Conservation (phyloP, 345 rosid species). For the Eucalyptus pauciflora region DNA sequence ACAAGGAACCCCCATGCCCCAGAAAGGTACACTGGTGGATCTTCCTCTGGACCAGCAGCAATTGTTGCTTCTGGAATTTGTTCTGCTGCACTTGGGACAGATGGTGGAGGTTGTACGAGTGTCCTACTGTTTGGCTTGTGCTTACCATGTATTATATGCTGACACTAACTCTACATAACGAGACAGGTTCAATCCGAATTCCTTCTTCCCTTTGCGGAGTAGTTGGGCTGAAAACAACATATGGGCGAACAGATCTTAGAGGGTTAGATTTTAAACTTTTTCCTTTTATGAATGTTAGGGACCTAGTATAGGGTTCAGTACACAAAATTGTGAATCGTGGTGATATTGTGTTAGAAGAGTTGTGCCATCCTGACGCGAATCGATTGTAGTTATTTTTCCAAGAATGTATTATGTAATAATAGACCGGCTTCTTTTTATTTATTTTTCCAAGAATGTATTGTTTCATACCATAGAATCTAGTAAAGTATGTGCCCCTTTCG, state of each 20-base stretch:
- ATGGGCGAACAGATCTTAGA: conserved; percentile 61
- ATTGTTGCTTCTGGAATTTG: conserved; percentile 83
- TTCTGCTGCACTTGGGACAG: conserved; percentile 92
- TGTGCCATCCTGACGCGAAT: not conserved
- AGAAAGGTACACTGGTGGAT: conserved; percentile 90
- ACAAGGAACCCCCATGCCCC: conserved; percentile 80
- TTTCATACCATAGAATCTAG: too few species aligned
- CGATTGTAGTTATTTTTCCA: too few species aligned
- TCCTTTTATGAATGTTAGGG: not conserved
- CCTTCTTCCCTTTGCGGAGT: conserved; percentile 84
- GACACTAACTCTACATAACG: not conserved
- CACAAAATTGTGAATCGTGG: not conserved
- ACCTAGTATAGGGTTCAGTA: not conserved
- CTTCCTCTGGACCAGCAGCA: conserved; percentile 94
- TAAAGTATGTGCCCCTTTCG: too few species aligned
- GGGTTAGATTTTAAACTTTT: conserved; percentile 34
- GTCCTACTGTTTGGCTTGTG: not conserved
- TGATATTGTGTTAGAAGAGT: not conserved
- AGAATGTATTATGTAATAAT: too few species aligned
- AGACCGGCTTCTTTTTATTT: too few species aligned
- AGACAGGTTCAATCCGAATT: conserved; percentile 75
- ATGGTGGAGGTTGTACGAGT: conserved; percentile 74
- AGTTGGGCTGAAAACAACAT: conserved; percentile 80
- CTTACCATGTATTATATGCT: not conserved
- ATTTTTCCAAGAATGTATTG: too few species aligned